These are phyloP conservation scores for Trichoderma virens DNA, from an alignment of 495 filamentous ascomycete species.

Conservation along the genomic window DNA sequence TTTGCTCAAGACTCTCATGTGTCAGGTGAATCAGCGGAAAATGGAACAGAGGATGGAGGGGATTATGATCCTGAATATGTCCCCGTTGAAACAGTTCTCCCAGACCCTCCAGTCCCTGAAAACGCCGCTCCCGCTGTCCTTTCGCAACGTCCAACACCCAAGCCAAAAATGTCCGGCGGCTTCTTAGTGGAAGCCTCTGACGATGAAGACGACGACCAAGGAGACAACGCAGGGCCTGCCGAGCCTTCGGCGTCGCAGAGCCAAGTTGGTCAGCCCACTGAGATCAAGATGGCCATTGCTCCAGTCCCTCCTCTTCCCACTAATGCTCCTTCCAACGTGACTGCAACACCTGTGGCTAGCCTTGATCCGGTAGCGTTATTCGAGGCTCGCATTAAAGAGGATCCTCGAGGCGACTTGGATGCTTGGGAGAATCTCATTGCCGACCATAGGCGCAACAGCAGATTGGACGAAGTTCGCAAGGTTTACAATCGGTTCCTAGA, in stretches of 20 bases:
- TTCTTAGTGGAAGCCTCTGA: slow-evolving; percentile 74
- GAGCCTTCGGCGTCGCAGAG: not conserved
- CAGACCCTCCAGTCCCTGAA: slow-evolving; percentile 8
- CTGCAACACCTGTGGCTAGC: slow-evolving; percentile 29
- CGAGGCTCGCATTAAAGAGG: slow-evolving; percentile 83
- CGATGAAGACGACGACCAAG: slow-evolving; percentile 42
- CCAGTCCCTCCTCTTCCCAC: slow-evolving; percentile 11
- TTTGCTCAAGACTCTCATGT: slow-evolving; percentile 37
- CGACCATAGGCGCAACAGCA: slow-evolving; percentile 74
- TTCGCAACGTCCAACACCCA: slow-evolving; percentile 34
- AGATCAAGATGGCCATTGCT: not conserved
- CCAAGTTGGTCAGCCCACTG: not conserved
- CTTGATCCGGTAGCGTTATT: slow-evolving; percentile 76
- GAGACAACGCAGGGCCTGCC: slow-evolving; percentile 22
- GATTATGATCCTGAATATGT: slow-evolving; percentile 46
- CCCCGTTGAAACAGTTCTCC: slow-evolving; percentile 13
- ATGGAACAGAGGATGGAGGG: slow-evolving; percentile 35
- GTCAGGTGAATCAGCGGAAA: slow-evolving; percentile 36
- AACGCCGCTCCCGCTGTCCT: slow-evolving; percentile 19
- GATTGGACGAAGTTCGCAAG: slow-evolving; percentile 69
- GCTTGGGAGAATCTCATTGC: slow-evolving; percentile 83
- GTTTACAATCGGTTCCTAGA: slow-evolving; percentile 80
- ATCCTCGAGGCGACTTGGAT: slow-evolving; percentile 82
- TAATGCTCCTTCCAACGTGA: slow-evolving; percentile 12
- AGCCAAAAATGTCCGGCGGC: slow-evolving; percentile 67